Evolutionary conservation across 1,139 yeast species (phyloP).

Genomic region (Yamadazyma friedrichii): DNA sequence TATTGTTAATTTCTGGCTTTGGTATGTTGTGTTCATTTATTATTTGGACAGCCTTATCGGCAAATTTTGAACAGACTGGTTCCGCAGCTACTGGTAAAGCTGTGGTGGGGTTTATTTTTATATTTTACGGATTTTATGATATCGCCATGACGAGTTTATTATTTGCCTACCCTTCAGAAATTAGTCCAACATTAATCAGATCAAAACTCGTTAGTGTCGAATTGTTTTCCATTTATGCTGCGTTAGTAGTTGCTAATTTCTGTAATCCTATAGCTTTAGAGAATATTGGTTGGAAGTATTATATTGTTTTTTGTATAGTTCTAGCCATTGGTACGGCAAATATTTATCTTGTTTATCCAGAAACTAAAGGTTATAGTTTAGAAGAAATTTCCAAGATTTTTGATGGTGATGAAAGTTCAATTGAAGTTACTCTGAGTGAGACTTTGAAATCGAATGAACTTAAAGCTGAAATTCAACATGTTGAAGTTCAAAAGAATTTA

Average conservation of each 20-base stretch:
- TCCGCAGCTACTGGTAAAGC: conserved; percentile 42
- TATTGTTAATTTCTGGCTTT: conserved; percentile 35
- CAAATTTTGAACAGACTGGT: conserved; percentile 19
- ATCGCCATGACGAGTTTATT: conserved; percentile 48
- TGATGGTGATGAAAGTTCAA: conserved; percentile 10
- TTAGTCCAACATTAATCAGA: conserved; percentile 25
- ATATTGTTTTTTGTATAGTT: conserved; percentile 42
- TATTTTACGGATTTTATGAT: conserved; percentile 47
- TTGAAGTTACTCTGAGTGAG: conserved; percentile 8
- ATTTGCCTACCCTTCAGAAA: conserved; percentile 38
- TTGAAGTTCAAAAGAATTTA: conserved; percentile 5
- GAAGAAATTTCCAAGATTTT: conserved; percentile 35
- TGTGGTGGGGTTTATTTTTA: conserved; percentile 48
- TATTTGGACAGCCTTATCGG: conserved; percentile 31
- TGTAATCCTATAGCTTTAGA: conserved; percentile 29
- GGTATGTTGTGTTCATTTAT: conserved; percentile 42
- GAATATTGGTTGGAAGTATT: conserved; percentile 43
- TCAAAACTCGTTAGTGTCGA: conserved; percentile 37
- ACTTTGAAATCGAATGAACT: conserved; percentile 6
- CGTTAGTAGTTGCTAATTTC: conserved; percentile 24
- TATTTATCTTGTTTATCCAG: conserved; percentile 42
- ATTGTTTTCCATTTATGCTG: conserved; percentile 43
- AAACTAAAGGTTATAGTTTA: conserved; percentile 45
- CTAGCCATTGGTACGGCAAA: conserved; percentile 36
- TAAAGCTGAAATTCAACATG: conserved; percentile 7